Evolutionary conservation across 208 protist species (phyloP).

Genomic region (Herpetomonas samuelpessoai): DNA sequence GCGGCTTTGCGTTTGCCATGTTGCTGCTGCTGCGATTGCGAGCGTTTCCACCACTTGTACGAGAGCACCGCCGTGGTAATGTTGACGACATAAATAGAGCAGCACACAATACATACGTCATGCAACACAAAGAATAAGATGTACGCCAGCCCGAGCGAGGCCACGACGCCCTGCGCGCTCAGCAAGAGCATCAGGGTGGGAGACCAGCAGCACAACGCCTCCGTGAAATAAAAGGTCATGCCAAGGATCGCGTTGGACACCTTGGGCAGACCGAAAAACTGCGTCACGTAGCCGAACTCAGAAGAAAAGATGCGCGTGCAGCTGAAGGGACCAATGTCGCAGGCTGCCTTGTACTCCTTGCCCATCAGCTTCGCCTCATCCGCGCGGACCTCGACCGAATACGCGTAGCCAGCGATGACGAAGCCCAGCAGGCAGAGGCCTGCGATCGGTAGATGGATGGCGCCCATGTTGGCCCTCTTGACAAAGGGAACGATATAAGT

Average conservation of each 20-base stretch:
- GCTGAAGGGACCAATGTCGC: conserved; percentile 70
- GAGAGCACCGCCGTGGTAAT: conserved; percentile 30
- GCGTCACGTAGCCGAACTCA: conserved; percentile 48
- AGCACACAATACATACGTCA: conserved; percentile 73
- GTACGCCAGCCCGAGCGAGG: conserved; percentile 38
- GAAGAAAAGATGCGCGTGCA: conserved; percentile 75
- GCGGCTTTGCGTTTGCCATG: not conserved
- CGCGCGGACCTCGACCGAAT: conserved; percentile 52
- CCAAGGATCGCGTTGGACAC: conserved; percentile 59
- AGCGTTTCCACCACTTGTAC: conserved; percentile 34
- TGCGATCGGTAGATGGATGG: conserved; percentile 26
- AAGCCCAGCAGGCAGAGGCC: conserved; percentile 38
- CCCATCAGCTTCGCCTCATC: conserved; percentile 37
- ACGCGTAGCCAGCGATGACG: conserved; percentile 64
- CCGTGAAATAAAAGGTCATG: conserved; percentile 52
- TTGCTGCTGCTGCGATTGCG: not conserved
- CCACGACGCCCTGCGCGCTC: conserved; percentile 32
- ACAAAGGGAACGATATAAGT: too few relatives aligned
- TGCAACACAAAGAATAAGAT: conserved; percentile 51
- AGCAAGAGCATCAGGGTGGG: conserved; percentile 37
- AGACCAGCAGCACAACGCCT: conserved; percentile 35
- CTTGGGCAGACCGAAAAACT: conserved; percentile 60
- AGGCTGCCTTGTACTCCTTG: conserved; percentile 44
- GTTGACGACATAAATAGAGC: conserved; percentile 76
- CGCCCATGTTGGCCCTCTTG: too few relatives aligned